A percentile compares a stretch with the other conserved stretches of the same genome.
Evolutionary conservation across 2,329 filamentous ascomycete genomes (phyloP).

Genomic region (Beauveria sp.): DNA sequence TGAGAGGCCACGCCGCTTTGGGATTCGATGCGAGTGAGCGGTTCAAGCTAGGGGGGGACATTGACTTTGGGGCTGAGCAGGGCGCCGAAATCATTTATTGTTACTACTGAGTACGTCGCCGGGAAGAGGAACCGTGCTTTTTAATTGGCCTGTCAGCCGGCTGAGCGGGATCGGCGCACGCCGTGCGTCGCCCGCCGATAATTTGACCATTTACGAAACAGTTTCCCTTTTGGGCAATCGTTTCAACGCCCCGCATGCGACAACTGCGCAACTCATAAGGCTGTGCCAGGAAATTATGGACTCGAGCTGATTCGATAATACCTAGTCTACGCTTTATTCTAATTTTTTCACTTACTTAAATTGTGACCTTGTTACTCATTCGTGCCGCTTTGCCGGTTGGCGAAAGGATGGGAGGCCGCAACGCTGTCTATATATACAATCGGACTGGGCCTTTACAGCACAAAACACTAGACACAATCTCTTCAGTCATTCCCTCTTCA

Average conservation of each 20-base stretch:
- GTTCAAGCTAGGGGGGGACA: no score
- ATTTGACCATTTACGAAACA: neutral
- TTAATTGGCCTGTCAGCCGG: no score
- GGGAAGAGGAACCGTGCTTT: no score
- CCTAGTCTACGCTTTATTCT: neutral
- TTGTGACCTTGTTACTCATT: neutral
- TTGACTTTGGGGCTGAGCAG: no score
- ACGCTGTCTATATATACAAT: neutral
- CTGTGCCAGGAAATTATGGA: neutral
- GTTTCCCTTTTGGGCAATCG: constrained; percentile 1
- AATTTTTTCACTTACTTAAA: neutral
- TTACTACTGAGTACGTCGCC: no score
- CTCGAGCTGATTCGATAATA: neutral
- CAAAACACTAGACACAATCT: neutral
- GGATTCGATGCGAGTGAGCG: no score
- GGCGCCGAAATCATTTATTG: no score
- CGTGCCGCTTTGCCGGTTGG: neutral
- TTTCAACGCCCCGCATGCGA: neutral
- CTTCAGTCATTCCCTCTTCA: neutral
- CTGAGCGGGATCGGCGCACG: neutral
- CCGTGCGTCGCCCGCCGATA: neutral
- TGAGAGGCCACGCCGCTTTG: no score
- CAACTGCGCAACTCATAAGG: neutral
- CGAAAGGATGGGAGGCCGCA: neutral
- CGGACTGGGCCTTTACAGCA: neutral